Percentiles rank a stretch among this genome's conserved stretches.
Conservation (phyloP, 1,284 basidiomycete genomes). For the Ustilago bromivora region DNA sequence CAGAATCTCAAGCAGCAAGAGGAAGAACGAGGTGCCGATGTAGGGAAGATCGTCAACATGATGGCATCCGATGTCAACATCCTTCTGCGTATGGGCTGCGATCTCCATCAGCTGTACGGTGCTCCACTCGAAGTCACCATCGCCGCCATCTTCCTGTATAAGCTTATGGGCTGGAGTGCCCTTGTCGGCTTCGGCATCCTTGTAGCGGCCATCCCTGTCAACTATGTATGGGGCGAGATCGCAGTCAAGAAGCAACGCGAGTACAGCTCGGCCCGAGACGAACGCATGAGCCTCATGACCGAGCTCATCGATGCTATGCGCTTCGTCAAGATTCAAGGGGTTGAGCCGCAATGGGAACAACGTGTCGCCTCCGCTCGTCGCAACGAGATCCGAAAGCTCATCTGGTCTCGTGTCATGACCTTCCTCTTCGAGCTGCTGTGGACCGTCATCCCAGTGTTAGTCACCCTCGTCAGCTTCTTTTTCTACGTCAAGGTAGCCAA, state of each 20-base stretch:
- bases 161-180: conserved; percentile 83
- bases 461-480: conserved; percentile 61
- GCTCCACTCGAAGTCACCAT: conserved; percentile 85
- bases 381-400: conserved; percentile 62
- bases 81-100: conserved; percentile 70
- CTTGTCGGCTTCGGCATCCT: conserved; percentile 87
- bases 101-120: conserved; percentile 74
- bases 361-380: conserved; percentile 58
- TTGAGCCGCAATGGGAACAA: conserved; percentile 52
- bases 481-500: conserved; percentile 58
- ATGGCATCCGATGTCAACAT: conserved; percentile 71
- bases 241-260: conserved; percentile 80
- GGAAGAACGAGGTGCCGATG: conserved; percentile 68
- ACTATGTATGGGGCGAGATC: conserved; percentile 76
- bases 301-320: conserved; percentile 80
- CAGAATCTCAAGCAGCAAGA: conserved; percentile 25
- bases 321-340: conserved; percentile 77
- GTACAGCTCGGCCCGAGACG: conserved; percentile 80
- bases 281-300: conserved; percentile 84
- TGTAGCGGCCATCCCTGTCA: conserved; percentile 79
- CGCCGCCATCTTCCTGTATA: conserved; percentile 72
- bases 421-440: conserved; percentile 71
- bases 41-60: conserved; percentile 72
- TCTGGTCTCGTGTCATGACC: conserved; percentile 53
- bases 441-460: conserved; percentile 53